phyloP scores from a whole-genome alignment of 768 basidiomycete genomes.

The Boletellus ananiceps region DNA sequence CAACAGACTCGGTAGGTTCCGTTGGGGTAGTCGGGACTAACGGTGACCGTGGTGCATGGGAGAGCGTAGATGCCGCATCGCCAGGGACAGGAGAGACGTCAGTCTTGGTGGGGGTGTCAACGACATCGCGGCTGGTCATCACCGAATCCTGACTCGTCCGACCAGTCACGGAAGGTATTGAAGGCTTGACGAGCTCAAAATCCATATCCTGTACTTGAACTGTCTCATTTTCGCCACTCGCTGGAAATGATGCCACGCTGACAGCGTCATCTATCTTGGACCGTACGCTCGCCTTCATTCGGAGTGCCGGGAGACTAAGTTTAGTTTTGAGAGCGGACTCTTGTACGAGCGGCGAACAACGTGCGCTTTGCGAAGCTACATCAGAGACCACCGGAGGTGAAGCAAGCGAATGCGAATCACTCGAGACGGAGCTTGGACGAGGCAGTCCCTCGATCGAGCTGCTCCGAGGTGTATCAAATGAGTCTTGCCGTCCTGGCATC shows the following conservation, averaged over 20 bases:
- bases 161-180: slow-evolving; percentile 38
- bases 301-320: slow-evolving; percentile 63
- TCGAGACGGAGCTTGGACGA: slow-evolving; percentile 24
- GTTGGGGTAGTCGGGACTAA: slow-evolving; percentile 9
- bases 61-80: slow-evolving; percentile 42
- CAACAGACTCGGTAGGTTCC: slow-evolving; percentile 30
- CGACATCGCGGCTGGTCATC: slow-evolving; percentile 29
- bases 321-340: slow-evolving; percentile 49
- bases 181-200: slow-evolving; percentile 71
- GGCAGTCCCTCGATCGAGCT: slow-evolving; percentile 18
- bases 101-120: background rate
- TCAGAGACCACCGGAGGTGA: slow-evolving; percentile 41
- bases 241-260: slow-evolving; percentile 23
- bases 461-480: slow-evolving; percentile 17
- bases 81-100: slow-evolving; percentile 26
- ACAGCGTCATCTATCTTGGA: slow-evolving; percentile 28
- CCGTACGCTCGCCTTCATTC: slow-evolving; percentile 36
- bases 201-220: slow-evolving; percentile 79
- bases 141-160: slow-evolving; percentile 55
- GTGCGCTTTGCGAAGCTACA: slow-evolving; percentile 31
- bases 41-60: slow-evolving; percentile 27
- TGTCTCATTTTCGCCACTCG: slow-evolving; percentile 42
- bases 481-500: slow-evolving; percentile 11
- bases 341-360: slow-evolving; percentile 25
- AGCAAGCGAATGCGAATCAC: slow-evolving; percentile 33